Evolutionary conservation across 176 grass and related monocot species (phyloP), one percentile per base, ranked within the genome.

Genomic region (Luzula sylvatica): DNA sequence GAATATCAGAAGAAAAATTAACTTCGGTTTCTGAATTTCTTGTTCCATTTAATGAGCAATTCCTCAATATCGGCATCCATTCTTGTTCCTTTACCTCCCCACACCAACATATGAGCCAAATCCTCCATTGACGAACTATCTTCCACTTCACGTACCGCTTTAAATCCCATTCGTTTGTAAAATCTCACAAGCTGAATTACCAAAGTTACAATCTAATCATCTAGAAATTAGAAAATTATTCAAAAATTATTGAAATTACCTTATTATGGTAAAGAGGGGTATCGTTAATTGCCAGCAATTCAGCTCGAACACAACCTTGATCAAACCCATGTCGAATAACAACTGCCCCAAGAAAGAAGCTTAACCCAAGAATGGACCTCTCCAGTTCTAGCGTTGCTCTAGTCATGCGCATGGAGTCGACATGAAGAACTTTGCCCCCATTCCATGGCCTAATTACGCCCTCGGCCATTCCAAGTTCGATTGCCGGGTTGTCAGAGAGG

Each of bases 101-200:
- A 95, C 14, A 95, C 81, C 75, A 96, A 29, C 84, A 89, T 86
- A 63, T 96, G 81, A 25, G 71, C 81, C 64, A 96, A 59, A 44
- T 96, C 90, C 2, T 53, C 21, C 7, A 82, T 56, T 13, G 84
- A 89, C 1, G 84, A 82, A 58, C 90, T 83, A 26, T 96, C 83
- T n/a, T n/a, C 30, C 7, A 96, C 84, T 42, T 89, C 81, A 53
- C 78, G 81, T 38, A 77, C 80, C 16, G 64, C 51, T 51, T 75
- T 73, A 64, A 96, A 96, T 20, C 84, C 90, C 90, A 96, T 89
- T 53, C 90, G 76, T 14, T 75, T 82, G 55, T 96, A 96, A 41
- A 89, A 96, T 35, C 66, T 82, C 38, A 96, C 77, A 23, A 96
- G 84, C 84, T 96, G 75, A 21, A 12, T 58, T 38, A 18, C 47